Evolutionary conservation across 2,329 filamentous ascomycete genomes (phyloP).

Genomic region (Ambrosiella xylebori): DNA sequence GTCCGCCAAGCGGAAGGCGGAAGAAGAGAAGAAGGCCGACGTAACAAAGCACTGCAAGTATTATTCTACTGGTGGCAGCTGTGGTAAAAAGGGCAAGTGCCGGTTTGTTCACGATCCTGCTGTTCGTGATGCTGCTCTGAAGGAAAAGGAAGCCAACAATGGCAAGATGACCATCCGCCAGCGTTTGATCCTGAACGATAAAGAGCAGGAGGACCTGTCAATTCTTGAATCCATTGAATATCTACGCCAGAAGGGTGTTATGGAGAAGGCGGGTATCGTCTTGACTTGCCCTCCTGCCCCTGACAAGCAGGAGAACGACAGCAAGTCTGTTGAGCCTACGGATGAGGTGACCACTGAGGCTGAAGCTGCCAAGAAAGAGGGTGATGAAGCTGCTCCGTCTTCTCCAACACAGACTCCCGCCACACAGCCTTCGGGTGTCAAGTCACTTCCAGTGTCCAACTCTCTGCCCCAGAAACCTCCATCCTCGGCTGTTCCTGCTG

Average conservation of each 20-base stretch:
- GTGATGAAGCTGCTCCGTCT: background rate
- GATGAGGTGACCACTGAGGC: background rate
- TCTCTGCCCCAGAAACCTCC: constrained; percentile 11
- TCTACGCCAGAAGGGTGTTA: constrained; percentile 40
- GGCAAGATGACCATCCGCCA: constrained; percentile 50
- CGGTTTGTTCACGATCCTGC: constrained; percentile 52
- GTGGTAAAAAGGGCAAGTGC: constrained; percentile 60
- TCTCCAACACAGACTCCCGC: background rate
- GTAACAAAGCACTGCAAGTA: constrained; percentile 53
- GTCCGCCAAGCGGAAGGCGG: constrained; percentile 15
- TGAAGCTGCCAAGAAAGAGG: constrained; percentile 3
- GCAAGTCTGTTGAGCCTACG: background rate
- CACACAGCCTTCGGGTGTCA: background rate
- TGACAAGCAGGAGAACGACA: constrained; percentile 13
- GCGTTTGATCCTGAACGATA: constrained; percentile 48
- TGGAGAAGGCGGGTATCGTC: constrained; percentile 20
- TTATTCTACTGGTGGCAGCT: constrained; percentile 49
- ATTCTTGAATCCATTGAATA: constrained; percentile 50
- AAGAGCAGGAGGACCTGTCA: constrained; percentile 49
- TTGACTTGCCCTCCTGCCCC: constrained; percentile 8
- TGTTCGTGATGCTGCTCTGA: constrained; percentile 44
- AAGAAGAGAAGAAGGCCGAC: constrained; percentile 35
- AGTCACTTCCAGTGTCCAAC: constrained; percentile 17
- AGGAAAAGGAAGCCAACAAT: constrained; percentile 46
- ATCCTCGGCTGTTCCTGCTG: constrained; percentile 17